Evolutionary conservation across 352 stramenopile species (phyloP).

Genomic region (Globisporangium carolinianum): DNA sequence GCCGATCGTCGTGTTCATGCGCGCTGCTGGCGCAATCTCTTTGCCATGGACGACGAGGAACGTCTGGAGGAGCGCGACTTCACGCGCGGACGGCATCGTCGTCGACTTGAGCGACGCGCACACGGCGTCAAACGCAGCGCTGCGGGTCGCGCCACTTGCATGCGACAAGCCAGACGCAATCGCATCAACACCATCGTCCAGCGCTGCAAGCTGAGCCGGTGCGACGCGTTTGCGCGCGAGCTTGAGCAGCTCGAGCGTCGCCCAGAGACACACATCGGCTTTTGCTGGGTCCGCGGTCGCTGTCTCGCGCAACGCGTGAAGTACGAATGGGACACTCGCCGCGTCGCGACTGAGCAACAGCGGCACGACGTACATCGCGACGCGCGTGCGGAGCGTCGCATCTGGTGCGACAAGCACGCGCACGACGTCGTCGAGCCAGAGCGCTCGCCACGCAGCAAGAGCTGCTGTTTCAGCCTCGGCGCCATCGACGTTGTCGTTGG

Average conservation of each 20-base stretch:
- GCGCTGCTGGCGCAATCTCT: slow-evolving; percentile 52
- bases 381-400: slow-evolving; percentile 40
- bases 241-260: slow-evolving; percentile 73
- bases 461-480: too few relatives aligned
- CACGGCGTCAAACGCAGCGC: slow-evolving; percentile 71
- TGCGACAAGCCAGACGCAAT: slow-evolving; percentile 60
- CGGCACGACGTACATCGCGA: slow-evolving; percentile 73
- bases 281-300: background rate
- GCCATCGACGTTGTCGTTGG: slow-evolving; percentile 7
- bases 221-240: slow-evolving; percentile 70
- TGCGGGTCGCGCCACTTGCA: slow-evolving; percentile 41
- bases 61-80: slow-evolving; percentile 52
- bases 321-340: slow-evolving; percentile 36
- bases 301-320: slow-evolving; percentile 35
- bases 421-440: slow-evolving; percentile 58
- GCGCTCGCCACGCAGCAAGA: slow-evolving; percentile 21
- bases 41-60: slow-evolving; percentile 71
- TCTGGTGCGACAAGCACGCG: slow-evolving; percentile 42
- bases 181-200: slow-evolving; percentile 13
- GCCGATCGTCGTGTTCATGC: slow-evolving; percentile 69
- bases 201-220: slow-evolving; percentile 33
- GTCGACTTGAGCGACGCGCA: slow-evolving; percentile 78
- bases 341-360: slow-evolving; percentile 68
- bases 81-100: slow-evolving; percentile 46
- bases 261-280: slow-evolving; percentile 52